A percentile compares a stretch with the other conserved stretches of the same genome.
Conservation (phyloP, 2,329 filamentous ascomycete genomes). For the Xylaria sp. region DNA sequence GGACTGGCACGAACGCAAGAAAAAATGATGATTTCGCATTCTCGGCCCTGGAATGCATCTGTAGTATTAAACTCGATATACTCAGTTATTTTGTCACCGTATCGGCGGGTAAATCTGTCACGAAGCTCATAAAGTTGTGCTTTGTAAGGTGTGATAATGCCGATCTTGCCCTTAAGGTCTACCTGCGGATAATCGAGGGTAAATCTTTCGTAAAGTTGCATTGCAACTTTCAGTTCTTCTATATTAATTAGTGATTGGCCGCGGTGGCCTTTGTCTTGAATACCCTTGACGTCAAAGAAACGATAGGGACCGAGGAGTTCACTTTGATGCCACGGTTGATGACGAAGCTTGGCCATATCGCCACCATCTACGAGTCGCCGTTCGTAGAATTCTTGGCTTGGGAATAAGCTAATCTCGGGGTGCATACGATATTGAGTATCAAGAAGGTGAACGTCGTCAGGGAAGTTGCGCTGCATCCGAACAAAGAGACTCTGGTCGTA, state of each 20-base stretch:
- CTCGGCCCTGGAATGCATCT: conserved; percentile 95
- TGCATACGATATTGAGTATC: conserved; percentile 99
- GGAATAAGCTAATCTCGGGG: conserved; percentile 92
- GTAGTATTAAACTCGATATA: conserved; percentile 98
- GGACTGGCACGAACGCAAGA: conserved; percentile 94
- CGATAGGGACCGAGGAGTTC: conserved; percentile 88
- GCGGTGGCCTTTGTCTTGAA: conserved; percentile 81
- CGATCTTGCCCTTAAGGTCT: conserved; percentile 84
- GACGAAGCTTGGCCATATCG: conserved; percentile 80
- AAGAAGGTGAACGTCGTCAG: conserved; percentile 89
- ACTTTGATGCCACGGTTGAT: conserved; percentile 86
- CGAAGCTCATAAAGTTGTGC: conserved; percentile 87
- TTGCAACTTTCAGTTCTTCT: conserved; percentile 85
- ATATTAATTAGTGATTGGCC: conserved; percentile 87
- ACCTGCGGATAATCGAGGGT: conserved; percentile 74
- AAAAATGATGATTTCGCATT: conserved; percentile 98
- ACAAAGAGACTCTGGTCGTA: conserved; percentile 99
- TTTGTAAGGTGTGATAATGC: conserved; percentile 98
- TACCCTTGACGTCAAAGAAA: conserved; percentile 95
- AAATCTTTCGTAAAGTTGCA: conserved; percentile 85
- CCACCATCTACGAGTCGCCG: conserved; percentile 84
- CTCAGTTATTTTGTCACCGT: conserved; percentile 78
- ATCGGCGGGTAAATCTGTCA: conserved; percentile 75
- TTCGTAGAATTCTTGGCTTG: conserved; percentile 93
- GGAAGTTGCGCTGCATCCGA: conserved; percentile 94